These are phyloP conservation scores for Eragrostis tef DNA, from an alignment of 202 grass and related monocot species.

Conservation along the genomic window DNA sequence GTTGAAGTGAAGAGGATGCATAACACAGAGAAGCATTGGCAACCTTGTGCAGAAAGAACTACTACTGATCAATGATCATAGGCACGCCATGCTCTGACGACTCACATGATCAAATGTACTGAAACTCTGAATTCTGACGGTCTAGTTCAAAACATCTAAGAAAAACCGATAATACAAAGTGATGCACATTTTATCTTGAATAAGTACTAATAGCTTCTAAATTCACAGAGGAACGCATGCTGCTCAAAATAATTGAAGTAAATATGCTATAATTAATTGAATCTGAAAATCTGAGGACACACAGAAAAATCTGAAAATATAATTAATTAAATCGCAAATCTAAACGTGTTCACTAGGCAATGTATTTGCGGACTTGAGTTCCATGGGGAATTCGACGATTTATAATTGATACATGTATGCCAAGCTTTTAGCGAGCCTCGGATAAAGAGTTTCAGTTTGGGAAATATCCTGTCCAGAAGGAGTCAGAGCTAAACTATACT, in stretches of 20 bases:
- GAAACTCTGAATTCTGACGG: not conserved
- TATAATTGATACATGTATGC: not conserved
- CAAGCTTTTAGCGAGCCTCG: not conserved
- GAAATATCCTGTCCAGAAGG: not conserved
- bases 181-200: not conserved
- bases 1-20: conserved; percentile 8
- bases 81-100: not conserved
- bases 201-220: not conserved
- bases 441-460: not conserved
- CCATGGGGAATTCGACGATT: not conserved
- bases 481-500: not conserved
- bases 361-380: not conserved
- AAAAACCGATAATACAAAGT: not conserved
- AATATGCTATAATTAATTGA: too few relatives aligned
- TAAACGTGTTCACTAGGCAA: not conserved
- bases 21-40: not conserved
- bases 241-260: conserved; percentile 12
- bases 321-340: not conserved
- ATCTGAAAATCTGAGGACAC: not conserved
- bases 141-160: not conserved
- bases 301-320: not conserved
- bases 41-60: not conserved
- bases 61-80: not conserved
- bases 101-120: conserved; percentile 1
- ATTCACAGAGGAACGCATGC: not conserved